These are phyloP conservation scores for Colletotrichum karsti DNA, from an alignment of 2,329 filamentous ascomycete species.

Conservation along the genomic window DNA sequence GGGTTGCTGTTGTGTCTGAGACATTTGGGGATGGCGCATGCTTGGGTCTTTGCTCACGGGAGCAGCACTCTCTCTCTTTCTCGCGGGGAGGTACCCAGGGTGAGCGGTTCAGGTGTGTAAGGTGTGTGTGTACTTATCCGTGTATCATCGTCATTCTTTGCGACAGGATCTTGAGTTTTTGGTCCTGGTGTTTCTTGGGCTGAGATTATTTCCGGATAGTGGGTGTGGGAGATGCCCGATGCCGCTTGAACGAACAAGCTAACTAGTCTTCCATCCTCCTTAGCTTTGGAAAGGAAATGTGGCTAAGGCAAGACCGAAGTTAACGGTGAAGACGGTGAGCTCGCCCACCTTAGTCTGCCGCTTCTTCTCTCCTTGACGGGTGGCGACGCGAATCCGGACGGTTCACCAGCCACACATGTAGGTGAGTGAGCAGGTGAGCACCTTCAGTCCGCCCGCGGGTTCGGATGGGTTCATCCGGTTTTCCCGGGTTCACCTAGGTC, in stretches of 20 bases:
- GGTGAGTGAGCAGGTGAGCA: neutral
- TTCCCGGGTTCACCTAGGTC: neutral
- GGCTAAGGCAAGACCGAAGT: neutral
- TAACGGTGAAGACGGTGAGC: neutral
- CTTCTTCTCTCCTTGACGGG: neutral
- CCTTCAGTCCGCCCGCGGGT: neutral
- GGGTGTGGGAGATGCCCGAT: no score
- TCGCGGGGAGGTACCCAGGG: neutral
- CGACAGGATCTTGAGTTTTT: no score
- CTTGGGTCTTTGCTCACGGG: slow-evolving; percentile 23
- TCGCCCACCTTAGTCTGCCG: no score
- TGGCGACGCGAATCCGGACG: neutral
- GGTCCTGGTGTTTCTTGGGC: no score
- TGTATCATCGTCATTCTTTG: no score
- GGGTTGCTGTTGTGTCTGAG: slow-evolving; percentile 14
- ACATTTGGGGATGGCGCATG: slow-evolving; percentile 20
- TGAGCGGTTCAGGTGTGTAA: neutral
- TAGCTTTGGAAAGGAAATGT: no score
- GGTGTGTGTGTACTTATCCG: neutral
- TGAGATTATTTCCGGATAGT: no score
- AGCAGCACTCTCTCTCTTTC: no score
- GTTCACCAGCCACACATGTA: neutral
- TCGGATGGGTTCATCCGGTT: slow-evolving; percentile 13
- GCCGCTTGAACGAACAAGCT: no score
- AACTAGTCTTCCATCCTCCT: no score